Evolutionary conservation across 129 eudicot genomes (phyloP).

Genomic region (Chrysanthemum lavandulifolium): DNA sequence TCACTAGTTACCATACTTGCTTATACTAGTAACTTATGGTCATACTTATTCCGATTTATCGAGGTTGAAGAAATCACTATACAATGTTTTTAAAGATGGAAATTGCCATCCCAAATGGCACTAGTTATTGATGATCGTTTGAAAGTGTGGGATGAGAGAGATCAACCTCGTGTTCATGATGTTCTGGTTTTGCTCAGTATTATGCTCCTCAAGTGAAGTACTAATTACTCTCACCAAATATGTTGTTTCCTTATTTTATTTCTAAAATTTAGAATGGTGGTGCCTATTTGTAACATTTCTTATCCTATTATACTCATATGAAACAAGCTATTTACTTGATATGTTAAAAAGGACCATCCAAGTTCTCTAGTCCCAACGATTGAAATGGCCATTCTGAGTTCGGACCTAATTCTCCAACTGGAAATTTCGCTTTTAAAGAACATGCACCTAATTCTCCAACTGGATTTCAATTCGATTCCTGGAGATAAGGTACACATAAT

Average conservation of each 20-base stretch:
- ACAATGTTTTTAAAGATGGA: slow-evolving; percentile 86
- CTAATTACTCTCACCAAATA: background rate
- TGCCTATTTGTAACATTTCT: slow-evolving; percentile 4
- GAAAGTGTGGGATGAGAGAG: slow-evolving; percentile 98
- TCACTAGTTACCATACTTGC: background rate
- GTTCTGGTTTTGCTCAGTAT: slow-evolving; percentile 98
- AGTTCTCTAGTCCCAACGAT: too few species aligned
- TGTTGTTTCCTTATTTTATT: background rate
- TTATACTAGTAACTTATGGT: background rate
- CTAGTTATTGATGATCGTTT: slow-evolving; percentile 97
- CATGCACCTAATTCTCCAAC: too few species aligned
- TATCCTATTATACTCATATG: slow-evolving; percentile 22
- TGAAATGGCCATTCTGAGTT: too few species aligned
- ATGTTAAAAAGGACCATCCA: too few species aligned
- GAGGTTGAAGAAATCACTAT: slow-evolving; percentile 86
- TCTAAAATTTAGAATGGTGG: background rate
- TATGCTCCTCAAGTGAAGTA: slow-evolving; percentile 99
- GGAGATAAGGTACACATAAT: too few species aligned
- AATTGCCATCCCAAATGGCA: slow-evolving; percentile 95
- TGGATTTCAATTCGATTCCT: too few species aligned
- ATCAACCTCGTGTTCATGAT: slow-evolving; percentile 98
- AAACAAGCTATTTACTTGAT: too few species aligned
- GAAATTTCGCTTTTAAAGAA: too few species aligned
- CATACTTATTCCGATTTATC: slow-evolving; percentile 18
- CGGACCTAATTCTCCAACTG: too few species aligned